Evolutionary conservation across 352 stramenopile species (phyloP), one percentile per base, ranked within the genome.

Genomic region (Globisporangium lucens): DNA sequence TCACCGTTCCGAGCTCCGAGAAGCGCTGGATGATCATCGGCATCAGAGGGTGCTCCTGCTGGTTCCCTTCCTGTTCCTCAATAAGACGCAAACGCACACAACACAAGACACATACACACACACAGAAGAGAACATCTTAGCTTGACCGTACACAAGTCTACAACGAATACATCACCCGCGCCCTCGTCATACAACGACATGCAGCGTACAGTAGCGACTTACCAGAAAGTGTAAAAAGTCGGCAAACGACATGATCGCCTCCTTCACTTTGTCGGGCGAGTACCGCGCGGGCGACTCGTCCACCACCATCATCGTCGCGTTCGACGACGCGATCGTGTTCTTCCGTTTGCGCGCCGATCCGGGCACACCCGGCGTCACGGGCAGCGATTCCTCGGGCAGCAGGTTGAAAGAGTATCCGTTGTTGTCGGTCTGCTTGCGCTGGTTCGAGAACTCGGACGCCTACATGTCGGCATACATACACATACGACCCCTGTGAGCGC

Each of bases 161-260:
- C 15, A 5, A 33, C 15, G 30, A 33, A 33, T 33, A 15, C n/a
- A 49, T 13, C 22, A 38, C 17, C 35, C 30, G 20, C 8, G 17
- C 2, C 24, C 4, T 61, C 9, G 29, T 10, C 29, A 60, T 43
- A 22, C 13, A 47, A 33, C 30, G 30, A 33, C 30, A 33, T 24
- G 52, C 7, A 22, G 12, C 13, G 24, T n/a, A 61, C 24, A 65
- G 35, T n/a, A 53, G 22, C 1, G 62, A 69, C 82, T 56, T 89
- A 93, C 85, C 68, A 94, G 75, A 85, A 91, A 91, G 69, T 87
- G 83, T 24, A 94, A 64, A 56, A 92, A 94, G 53, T 94, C 82
- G 5, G 86, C 86, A 58, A 94, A 94, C 51, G 82, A 90, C 56
- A 87, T 87, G 73, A 94, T 82, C n/a, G 82, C 82, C n/a, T 85